phyloP scores from a whole-genome alignment of 169 alveolate species.

The Eimeria tenella region DNA sequence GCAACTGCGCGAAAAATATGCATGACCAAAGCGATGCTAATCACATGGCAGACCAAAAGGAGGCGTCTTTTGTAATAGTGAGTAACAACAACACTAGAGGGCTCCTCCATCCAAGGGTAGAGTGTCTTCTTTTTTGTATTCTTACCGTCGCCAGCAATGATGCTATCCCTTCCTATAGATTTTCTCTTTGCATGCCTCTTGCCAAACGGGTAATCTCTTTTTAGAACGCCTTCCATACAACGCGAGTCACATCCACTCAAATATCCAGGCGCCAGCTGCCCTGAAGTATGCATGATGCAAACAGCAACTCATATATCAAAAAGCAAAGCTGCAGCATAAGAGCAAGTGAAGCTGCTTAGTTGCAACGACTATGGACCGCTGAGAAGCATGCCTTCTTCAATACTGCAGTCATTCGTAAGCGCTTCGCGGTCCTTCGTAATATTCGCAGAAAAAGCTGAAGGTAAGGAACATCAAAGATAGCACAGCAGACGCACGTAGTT shows the following conservation, averaged over 20 bases:
- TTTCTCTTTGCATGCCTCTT: not conserved
- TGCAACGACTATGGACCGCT: not conserved
- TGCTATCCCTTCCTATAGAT: not conserved
- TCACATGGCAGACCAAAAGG: not conserved
- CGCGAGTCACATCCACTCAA: constrained; percentile 36
- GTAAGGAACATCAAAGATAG: not conserved
- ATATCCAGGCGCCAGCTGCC: constrained; percentile 61
- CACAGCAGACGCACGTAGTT: not conserved
- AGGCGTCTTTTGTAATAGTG: not conserved
- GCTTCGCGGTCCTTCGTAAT: constrained; percentile 45
- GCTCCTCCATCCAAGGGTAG: too few species aligned
- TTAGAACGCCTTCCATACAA: constrained; percentile 31
- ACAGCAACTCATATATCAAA: not conserved
- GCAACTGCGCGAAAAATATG: not conserved
- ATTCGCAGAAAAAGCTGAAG: constrained; percentile 17
- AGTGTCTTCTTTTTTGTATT: not conserved
- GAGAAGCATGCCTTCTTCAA: constrained; percentile 30
- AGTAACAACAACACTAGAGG: not conserved
- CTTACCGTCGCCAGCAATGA: constrained; percentile 63
- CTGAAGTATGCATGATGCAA: not conserved
- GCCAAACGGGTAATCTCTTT: constrained; percentile 23
- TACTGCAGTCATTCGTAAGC: constrained; percentile 40
- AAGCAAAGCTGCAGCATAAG: not conserved
- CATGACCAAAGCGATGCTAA: not conserved
- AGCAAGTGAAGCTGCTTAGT: not conserved